phyloP scores from a whole-genome alignment of 352 stramenopile genomes.

The Globisporangium heterothallicum region DNA sequence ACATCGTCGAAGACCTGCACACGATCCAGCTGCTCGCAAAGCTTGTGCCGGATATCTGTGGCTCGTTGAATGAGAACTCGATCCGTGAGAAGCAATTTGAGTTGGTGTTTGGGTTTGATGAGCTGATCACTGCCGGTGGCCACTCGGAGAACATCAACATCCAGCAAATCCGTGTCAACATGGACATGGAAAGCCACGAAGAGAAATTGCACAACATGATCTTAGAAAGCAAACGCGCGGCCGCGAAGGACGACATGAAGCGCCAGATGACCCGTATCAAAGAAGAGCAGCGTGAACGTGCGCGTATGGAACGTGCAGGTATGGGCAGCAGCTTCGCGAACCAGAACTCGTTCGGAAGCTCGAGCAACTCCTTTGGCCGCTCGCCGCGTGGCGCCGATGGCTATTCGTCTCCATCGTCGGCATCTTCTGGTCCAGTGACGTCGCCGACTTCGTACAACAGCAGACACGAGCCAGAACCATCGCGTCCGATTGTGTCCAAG shows the following conservation, averaged over 20 bases:
- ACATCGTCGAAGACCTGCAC: conserved; percentile 99
- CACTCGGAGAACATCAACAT: conserved; percentile 96
- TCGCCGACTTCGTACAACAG: conserved; percentile 69
- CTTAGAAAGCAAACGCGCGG: conserved; percentile 92
- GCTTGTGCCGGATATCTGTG: conserved; percentile 94
- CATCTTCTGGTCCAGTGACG: conserved; percentile 20
- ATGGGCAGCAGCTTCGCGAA: conserved; percentile 50
- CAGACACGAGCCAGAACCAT: conserved; percentile 29
- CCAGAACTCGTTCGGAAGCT: conserved; percentile 68
- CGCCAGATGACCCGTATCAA: conserved; percentile 85
- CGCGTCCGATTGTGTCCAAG: conserved; percentile 47
- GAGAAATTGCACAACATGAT: conserved; percentile 99
- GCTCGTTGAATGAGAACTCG: conserved; percentile 89
- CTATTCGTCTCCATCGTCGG: conserved; percentile 24
- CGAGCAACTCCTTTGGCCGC: conserved; percentile 54
- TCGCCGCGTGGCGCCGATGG: conserved; percentile 43
- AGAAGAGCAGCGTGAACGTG: conserved; percentile 81
- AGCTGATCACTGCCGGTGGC: conserved; percentile 96
- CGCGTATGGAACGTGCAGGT: conserved; percentile 66
- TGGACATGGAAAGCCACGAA: conserved; percentile 99
- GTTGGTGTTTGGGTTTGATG: conserved; percentile 99
- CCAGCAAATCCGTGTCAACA: conserved; percentile 93
- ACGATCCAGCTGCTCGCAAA: conserved; percentile 97
- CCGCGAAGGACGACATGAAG: conserved; percentile 88
- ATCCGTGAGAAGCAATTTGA: conserved; percentile 98